Percentiles rank a stretch among this genome's conserved stretches.
phyloP scores from a whole-genome alignment of 805 yeast genomes.

The Brettanomyces sp. region DNA sequence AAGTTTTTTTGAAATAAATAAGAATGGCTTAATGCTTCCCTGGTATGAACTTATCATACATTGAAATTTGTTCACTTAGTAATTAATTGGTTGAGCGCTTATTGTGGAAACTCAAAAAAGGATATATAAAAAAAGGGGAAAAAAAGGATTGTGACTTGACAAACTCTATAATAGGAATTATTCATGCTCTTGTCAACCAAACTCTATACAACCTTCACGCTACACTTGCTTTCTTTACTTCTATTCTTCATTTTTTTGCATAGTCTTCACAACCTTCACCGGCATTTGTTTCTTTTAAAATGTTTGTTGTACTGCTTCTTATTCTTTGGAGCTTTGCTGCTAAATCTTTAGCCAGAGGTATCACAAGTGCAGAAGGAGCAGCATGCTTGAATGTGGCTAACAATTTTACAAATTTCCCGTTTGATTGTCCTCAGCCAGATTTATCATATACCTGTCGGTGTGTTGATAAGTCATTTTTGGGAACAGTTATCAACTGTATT shows the following conservation, averaged over 20 bases:
- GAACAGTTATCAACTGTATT: slow-evolving; percentile 28
- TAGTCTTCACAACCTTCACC: too few relatives aligned
- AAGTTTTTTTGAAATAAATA: too few relatives aligned
- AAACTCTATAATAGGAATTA: too few relatives aligned
- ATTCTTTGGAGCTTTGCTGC: background rate
- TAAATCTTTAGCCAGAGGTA: slow-evolving; percentile 13
- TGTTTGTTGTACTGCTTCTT: background rate
- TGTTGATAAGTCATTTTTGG: slow-evolving; percentile 23
- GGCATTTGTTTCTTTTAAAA: background rate
- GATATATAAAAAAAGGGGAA: too few relatives aligned
- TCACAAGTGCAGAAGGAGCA: slow-evolving; percentile 27
- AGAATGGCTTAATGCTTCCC: too few relatives aligned
- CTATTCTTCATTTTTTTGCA: too few relatives aligned
- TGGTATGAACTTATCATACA: background rate
- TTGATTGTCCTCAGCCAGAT: slow-evolving; percentile 25
- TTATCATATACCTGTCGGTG: slow-evolving; percentile 28
- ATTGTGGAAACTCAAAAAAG: background rate
- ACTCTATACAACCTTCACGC: too few relatives aligned
- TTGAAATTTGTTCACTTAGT: background rate
- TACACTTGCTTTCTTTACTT: too few relatives aligned
- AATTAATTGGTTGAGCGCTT: background rate
- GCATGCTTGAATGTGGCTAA: slow-evolving; percentile 27
- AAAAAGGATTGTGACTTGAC: too few relatives aligned
- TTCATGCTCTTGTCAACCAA: too few relatives aligned
- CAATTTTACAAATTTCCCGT: slow-evolving; percentile 24